These are phyloP conservation scores for Collybiopsis luxurians DNA, from an alignment of 768 basidiomycete genomes.

Conservation along the genomic window DNA sequence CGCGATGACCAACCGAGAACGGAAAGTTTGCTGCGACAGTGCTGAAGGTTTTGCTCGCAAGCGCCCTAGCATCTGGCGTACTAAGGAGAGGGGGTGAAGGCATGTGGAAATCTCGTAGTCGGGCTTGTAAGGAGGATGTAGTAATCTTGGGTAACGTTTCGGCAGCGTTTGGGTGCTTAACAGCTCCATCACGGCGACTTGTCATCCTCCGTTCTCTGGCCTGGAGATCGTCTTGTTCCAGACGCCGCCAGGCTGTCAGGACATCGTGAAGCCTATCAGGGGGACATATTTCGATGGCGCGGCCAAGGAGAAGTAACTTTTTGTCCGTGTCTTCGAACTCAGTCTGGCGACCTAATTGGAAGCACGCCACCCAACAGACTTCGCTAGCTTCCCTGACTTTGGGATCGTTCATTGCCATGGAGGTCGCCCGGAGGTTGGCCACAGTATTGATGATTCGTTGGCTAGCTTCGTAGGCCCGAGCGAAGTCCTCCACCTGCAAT, in stretches of 20 bases:
- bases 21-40: conserved; percentile 76
- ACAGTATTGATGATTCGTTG: conserved; percentile 70
- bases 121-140: conserved; percentile 54
- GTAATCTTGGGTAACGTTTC: conserved; percentile 26
- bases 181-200: conserved; percentile 17
- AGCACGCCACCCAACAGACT: conserved; percentile 89
- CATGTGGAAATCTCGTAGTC: conserved; percentile 67
- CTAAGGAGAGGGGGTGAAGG: conserved; percentile 65
- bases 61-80: conserved; percentile 76
- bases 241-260: conserved; percentile 70
- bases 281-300: conserved; percentile 85
- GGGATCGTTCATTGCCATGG: conserved; percentile 31
- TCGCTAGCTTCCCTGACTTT: conserved; percentile 61
- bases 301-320: conserved; percentile 71
- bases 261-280: conserved; percentile 75
- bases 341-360: conserved; percentile 80
- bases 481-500: conserved; percentile 77
- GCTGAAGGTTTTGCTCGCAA: conserved; percentile 77
- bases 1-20: conserved; percentile 49
- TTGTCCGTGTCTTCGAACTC: conserved; percentile 68
- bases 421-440: conserved; percentile 40
- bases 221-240: conserved; percentile 66
- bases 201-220: conserved; percentile 43
- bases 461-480: conserved; percentile 66
- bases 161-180: conserved; percentile 7